Evolutionary conservation across 164 flowering plant species (phyloP), one percentile per base, ranked within the genome.

Genomic region (Nymphaea thermarum): DNA sequence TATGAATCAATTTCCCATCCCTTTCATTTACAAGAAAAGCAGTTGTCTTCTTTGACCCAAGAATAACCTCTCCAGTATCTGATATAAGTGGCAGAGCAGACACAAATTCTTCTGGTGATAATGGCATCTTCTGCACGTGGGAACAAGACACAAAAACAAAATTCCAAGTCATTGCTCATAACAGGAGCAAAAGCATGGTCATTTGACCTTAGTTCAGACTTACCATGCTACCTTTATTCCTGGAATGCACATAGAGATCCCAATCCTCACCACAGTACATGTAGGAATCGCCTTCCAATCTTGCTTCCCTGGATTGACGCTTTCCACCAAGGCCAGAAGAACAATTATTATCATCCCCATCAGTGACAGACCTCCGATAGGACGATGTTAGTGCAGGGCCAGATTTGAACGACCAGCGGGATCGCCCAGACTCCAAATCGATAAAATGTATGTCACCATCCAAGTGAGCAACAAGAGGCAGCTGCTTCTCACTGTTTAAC

Each of bases 361-460:
- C 55, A 25, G 72, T 67, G 8, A n/a, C 36, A 66, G 71, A n/a
- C 25, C 80, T 74, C 63, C 71, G 80, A 71, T 79, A 87, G 2
- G 86, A 78, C 25, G 89, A 83, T 68, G 81, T 82, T 65, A 86
- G 81, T 0, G 93, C 67, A 5, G 76, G 36, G 3, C 90, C 93
- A 12, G 87, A 74, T 15, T 79, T 10, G 57, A 85, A 77, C 3
- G 88, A 77, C 96, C 93, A 87, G 5, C 71, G 70, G 6, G 75
- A 67, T 45, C 80, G 69, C 66, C 75, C 70, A 51, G 86, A 79
- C 5, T 70, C 55, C 7, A 41, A 53, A 12, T 82, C 87, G 67
- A 80, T 79, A 16, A 75, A 70, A 73, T 73, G 64, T 14, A 89
- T 51, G 3, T 80, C 78, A 43, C 96, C 96, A 76, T 87, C 89